Base-by-base conservation (phyloP, 108 stramenopile species). In the Epipyxis sp. region DNA sequence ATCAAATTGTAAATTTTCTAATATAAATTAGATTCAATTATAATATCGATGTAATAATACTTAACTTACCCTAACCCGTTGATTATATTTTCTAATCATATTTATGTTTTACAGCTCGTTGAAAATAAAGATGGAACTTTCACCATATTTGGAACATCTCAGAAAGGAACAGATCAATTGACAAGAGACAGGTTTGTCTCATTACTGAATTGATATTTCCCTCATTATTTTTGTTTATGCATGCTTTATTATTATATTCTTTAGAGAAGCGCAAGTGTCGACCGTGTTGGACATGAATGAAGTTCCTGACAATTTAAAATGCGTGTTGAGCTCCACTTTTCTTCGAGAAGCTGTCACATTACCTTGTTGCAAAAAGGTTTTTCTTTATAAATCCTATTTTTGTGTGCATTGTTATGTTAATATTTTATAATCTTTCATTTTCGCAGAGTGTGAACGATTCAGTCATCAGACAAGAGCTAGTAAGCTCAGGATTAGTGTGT, bases 271-370 rank as follows among this genome's bases (percentile, higher is more conserved):
- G 30, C 10, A 32, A 6, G 35, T 32, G 35, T 29, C 25, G 35
- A 37, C 25, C 30, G 34, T 32, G 6, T 32, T 65, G 20, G 25
- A 65, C 27, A 35, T 65, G 35, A 6, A 16, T 37, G 27, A 29
- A 29, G 61, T 37, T 65, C 61, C 61, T 65, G 61, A 29, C 6
- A 3, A 65, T 35, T 65, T 65, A 37, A 65, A 65, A 37, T 65
- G 61, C 34, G 61, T 6, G 34, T 32, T 3, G 3, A 65, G 13
- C 6, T 6, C 20, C 6, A 65, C 3, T 3, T 65, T 65, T 32
- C 25, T 65, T 13, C 61, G 61, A 32, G 61, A 65, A 37, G 61
- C 61, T 35, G 61, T 65, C 6, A 6, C 3, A 65, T 35, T 65
- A 37, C 61, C 61, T 32, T 65, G 61, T 65, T 65, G 61, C 25